Evolutionary conservation across 2,329 filamentous ascomycete species (phyloP), one percentile per base, ranked within the genome.

Genomic region (Sordariomycetes sp.): DNA sequence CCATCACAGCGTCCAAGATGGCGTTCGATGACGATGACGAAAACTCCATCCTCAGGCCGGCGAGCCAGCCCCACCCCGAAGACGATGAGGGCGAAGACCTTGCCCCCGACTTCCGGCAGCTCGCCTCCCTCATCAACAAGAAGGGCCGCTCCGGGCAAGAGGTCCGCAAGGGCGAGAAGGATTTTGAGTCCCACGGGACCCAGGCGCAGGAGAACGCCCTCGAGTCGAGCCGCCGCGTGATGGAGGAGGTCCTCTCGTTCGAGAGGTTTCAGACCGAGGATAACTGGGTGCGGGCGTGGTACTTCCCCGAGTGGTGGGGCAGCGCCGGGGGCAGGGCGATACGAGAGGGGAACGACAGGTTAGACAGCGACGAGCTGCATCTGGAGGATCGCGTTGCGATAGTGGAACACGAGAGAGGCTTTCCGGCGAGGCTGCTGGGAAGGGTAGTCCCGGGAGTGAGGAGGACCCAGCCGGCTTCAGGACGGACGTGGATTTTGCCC

Each of bases 141-240:
- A 73, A 75, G 57, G 73, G 75, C 53, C 71, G 78, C 51, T 79
- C 79, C 10, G 71, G 77, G 55, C 83, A 84, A 64, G 80, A 92
- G 12, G 90, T 96, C 40, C 91, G 93, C 63, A 90, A 91, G 62
- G 94, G 94, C 61, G 91, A 96, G 70, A 99, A 99, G 72, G 94
- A 99, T 74, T 99, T 97, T 70, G 94, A 97, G 73, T 86, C 89
- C 32, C 91, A 97, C 72, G 89, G 89, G 54, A 97, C 94, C 2
- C 81, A 83, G 35, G 83, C 89, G 35, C 94, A 99, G 72, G 84
- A 87, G 63, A 79, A 81, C 59, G 82, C 87, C 10, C 84, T 99
- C 56, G 87, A 90, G 66, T 82, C 88, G 53, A 96, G 90, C 61
- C 85, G 93, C 58, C 79, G 81, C 64, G 93, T 92, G 22, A 94